phyloP scores from a whole-genome alignment of 192 early-diverging fungal genomes.

The Kappamyces sp. region DNA sequence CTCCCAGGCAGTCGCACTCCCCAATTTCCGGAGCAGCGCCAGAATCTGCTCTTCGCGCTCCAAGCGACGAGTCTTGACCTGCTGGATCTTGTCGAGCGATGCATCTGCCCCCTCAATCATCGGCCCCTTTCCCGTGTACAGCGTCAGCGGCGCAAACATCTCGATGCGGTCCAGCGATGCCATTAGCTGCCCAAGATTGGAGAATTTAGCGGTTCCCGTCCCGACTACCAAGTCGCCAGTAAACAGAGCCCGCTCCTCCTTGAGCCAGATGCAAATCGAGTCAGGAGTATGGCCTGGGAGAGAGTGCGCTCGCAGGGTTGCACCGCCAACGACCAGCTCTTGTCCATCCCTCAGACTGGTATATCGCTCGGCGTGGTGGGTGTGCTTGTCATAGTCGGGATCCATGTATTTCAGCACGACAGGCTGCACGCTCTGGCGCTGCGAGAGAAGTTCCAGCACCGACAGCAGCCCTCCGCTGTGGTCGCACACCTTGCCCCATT shows the following conservation, averaged over 20 bases:
- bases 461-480: too few relatives aligned
- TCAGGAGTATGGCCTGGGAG: constrained; percentile 82
- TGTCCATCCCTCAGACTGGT: constrained; percentile 51
- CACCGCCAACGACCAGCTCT: constrained; percentile 54
- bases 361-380: constrained; percentile 12
- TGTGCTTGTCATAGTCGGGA: background rate
- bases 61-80: constrained; percentile 72
- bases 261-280: constrained; percentile 65
- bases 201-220: constrained; percentile 74
- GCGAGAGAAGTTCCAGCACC: too few relatives aligned
- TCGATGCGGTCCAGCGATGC: constrained; percentile 52
- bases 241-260: constrained; percentile 63
- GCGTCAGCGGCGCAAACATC: constrained; percentile 25
- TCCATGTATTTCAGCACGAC: background rate
- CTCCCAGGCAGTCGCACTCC: too few relatives aligned
- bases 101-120: constrained; percentile 56
- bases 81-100: constrained; percentile 13
- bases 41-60: constrained; percentile 73
- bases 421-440: too few relatives aligned
- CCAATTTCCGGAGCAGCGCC: too few relatives aligned
- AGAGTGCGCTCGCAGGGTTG: constrained; percentile 53
- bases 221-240: constrained; percentile 81
- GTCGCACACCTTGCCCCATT: too few relatives aligned
- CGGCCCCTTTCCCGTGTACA: constrained; percentile 80
- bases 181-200: constrained; percentile 66